Conservation (phyloP, 495 filamentous ascomycete species). For the Hyaloscypha hepaticicola region DNA sequence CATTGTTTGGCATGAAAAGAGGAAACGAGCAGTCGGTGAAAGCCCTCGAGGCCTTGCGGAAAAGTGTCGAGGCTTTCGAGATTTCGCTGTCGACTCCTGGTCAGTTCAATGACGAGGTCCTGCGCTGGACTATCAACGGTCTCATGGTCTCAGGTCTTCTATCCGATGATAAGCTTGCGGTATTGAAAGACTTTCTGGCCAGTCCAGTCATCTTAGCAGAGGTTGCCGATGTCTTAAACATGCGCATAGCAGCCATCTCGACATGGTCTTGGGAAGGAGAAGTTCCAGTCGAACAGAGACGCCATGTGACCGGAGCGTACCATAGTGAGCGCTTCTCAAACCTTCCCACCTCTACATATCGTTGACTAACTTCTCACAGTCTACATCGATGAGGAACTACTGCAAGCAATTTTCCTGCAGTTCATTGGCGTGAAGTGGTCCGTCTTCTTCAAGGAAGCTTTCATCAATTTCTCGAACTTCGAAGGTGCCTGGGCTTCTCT, state of each 20-base stretch:
- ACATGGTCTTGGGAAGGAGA: constrained; percentile 60
- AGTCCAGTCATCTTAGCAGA: constrained; percentile 57
- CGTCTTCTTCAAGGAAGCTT: constrained; percentile 50
- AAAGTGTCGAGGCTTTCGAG: constrained; percentile 47
- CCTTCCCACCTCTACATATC: not conserved
- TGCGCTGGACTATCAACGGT: constrained; percentile 53
- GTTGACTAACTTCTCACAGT: constrained; percentile 47
- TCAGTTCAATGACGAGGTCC: constrained; percentile 41
- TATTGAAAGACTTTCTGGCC: constrained; percentile 58
- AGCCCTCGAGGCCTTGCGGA: constrained; percentile 45
- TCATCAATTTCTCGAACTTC: constrained; percentile 42
- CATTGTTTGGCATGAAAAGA: constrained; percentile 48
- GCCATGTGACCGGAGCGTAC: constrained; percentile 40
- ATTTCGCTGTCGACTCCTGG: constrained; percentile 35
- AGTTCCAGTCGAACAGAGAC: constrained; percentile 57
- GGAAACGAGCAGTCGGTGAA: constrained; percentile 34
- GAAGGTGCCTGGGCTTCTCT: constrained; percentile 45
- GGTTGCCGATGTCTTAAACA: constrained; percentile 66
- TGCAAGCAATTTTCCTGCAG: constrained; percentile 64
- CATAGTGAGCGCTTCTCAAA: constrained; percentile 15
- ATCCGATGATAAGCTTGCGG: constrained; percentile 55
- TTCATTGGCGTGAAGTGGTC: constrained; percentile 63
- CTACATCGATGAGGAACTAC: constrained; percentile 65
- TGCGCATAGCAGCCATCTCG: constrained; percentile 57
- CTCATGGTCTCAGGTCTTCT: constrained; percentile 57